Evolutionary conservation across 176 grass and related monocot species (phyloP), one percentile per base, ranked within the genome.

Genomic region (Aegilops umbellulata): DNA sequence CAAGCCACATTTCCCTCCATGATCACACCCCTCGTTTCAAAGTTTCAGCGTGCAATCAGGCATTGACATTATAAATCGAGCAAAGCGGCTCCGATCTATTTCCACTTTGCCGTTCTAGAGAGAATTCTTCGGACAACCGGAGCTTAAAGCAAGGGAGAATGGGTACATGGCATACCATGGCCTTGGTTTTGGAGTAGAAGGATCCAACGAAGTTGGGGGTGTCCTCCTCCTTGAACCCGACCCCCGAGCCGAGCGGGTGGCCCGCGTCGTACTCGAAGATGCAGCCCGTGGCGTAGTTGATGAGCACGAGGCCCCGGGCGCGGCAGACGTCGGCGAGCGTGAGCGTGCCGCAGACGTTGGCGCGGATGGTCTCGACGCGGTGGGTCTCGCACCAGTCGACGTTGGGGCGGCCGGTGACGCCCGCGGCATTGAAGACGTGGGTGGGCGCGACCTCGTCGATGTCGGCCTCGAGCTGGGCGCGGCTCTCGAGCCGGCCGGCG

Each of bases 101-200:
- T 47, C 27, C 11, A 15, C 10, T 30, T 78, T 12, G 20, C 19
- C 35, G 73, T 42, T 36, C 20, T 26, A 74, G 34, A 58, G 14
- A 83, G 12, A 32, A 22, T n/a, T 44, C 6, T 58, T 32, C 2
- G 42, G 19, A 27, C 38, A 75, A 35, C 24, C 31, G 9, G 71
- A 61, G 20, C 30, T 17, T 67, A 46, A 72, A 53, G 16, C 17
- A 62, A 85, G 77, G 26, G 24, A 27, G 17, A 10, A 16, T 49
- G 72, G 26, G 72, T 1, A 51, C 1, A 30, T 6, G 63, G 16
- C 83, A 42, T 84, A 97, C 94, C 94, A 94, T 97, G 76, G 94
- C 94, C 88, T 97, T 97, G 65, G 94, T 97, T 62, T 94, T 97
- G 76, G 92, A 94, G 83, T 94, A 97, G 90, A 97, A 97, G 0